Evolutionary conservation across 495 filamentous ascomycete species (phyloP), one percentile per base, ranked within the genome.

Genomic region (Rhypophila decipiens): DNA sequence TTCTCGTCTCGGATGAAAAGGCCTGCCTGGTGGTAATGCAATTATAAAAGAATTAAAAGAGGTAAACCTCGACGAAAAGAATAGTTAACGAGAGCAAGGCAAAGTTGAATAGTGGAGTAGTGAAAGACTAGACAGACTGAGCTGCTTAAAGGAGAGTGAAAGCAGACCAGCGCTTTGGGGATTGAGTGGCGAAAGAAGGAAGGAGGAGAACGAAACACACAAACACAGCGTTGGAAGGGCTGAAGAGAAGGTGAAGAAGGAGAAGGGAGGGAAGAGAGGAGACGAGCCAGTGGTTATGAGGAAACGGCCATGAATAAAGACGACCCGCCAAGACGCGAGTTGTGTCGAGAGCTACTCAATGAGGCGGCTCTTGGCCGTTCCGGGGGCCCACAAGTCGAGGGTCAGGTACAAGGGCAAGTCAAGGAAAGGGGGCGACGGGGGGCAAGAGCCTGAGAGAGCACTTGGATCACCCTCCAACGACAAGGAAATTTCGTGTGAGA

Each of bases 151-250:
- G 52, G 66, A 64, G 67, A 71, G 64, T 63, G 59, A 74, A 72
- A 78, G 74, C 75, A 78, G 71, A 76, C 74, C 74, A 71, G 74
- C 68, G 75, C 74, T 78, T 75, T 63, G 61, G 44, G 42, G 40
- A 20, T 33, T 33, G 48, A 19, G 40, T 22, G 46, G 50, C 20
- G 40, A 31, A 44, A 35, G 40, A 24, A n/a, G 23, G 40, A 34
- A 44, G 37, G 42, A 53, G 37, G 29, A 50, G 58, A 63, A 66
- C 59, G 54, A 64, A 64, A 67, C 63, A 66, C 59, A 63, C 64
- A 53, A 54, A 24, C 36, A 40, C 49, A 42, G 15, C 8, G 42
- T 52, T 45, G 41, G 42, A 42, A 46, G 31, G 48, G 49, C 29
- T 42, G 39, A 50, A 53, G 41, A 22, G 45, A 54, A 58, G 33